Base-by-base conservation (phyloP, 352 stramenopile species). In the Pythium myriotylum region DNA sequence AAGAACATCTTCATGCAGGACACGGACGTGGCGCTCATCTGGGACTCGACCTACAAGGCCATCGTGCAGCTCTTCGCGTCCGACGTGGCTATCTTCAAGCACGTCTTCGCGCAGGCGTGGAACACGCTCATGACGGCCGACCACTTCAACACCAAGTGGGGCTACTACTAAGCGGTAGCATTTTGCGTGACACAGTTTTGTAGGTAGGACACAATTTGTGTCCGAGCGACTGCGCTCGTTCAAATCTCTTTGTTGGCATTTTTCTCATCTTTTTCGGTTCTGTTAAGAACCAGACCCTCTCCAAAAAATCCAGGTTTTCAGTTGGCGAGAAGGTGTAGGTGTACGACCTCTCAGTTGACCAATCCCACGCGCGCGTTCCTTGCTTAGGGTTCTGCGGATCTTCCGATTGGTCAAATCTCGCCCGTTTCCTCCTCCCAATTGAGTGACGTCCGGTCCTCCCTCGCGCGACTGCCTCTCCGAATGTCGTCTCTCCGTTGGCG, bases 11-110 rank as follows among this genome's bases (percentile, higher is more conserved):
- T 97, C 86, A 96, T 97, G 81, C 73, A 97, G 16, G 79, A 83
- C 42, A 77, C 80, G 32, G 95, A 98, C 74, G 84, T 98, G 68
- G 85, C 84, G 14, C 78, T 98, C 33, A 54, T 98, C 46, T 76
- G 84, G 61, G 95, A 97, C 62, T 69, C 77, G 24, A 75, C 83
- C 35, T 97, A 98, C 67, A 77, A 81, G 40, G 87, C 84, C 42
- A 79, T 85, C 54, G 94, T 98, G 16, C 75, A 96, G 56, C 43
- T 89, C n/a, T 98, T 98, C 82, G 89, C 91, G 9, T 89, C 96
- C 51, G 86, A 98, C 68, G 88, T 98, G 75, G 73, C 96, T 46
- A 33, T 78, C 10, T 98, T 59, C 52, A 59, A 59, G 52, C 52
- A 59, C 40, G 52, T 59, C 17, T 59, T 59, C 52, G 95, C 68